Percentiles rank a stretch among this genome's conserved stretches.
Evolutionary conservation across 2,329 filamentous ascomycete species (phyloP).

Genomic region (Aspergillus ochraceus): DNA sequence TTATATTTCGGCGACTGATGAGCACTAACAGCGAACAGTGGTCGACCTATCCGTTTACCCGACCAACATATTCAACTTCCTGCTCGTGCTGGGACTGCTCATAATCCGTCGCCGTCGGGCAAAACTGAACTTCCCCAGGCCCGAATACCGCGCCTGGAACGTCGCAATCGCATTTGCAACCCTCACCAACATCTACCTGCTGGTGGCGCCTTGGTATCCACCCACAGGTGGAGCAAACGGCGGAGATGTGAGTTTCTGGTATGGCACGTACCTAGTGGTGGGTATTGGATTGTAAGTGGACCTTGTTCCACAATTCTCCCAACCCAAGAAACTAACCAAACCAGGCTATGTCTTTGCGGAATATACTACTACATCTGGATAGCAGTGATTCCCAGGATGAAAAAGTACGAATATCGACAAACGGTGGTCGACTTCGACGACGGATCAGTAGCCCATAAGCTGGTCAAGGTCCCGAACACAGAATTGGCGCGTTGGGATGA

Average conservation of each 20-base stretch:
- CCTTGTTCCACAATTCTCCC: neutral
- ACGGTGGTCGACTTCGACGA: constrained; percentile 55
- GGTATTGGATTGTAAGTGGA: constrained; percentile 63
- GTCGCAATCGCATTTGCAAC: constrained; percentile 60
- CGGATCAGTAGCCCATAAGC: constrained; percentile 47
- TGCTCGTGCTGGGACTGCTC: constrained; percentile 59
- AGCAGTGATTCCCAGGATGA: constrained; percentile 53
- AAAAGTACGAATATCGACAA: constrained; percentile 56
- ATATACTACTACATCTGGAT: constrained; percentile 64
- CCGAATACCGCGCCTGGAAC: constrained; percentile 62
- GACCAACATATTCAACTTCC: constrained; percentile 56
- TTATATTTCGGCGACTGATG: neutral
- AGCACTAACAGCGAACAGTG: constrained; percentile 39
- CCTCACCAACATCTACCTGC: constrained; percentile 59
- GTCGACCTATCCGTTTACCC: constrained; percentile 63
- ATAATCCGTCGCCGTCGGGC: constrained; percentile 57
- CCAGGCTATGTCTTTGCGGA: constrained; percentile 53
- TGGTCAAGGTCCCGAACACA: constrained; percentile 55
- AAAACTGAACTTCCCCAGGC: constrained; percentile 48
- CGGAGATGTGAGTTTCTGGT: constrained; percentile 72
- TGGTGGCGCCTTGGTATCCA: constrained; percentile 72
- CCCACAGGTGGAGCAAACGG: constrained; percentile 59
- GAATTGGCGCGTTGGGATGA: constrained; percentile 59
- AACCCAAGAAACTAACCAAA: neutral
- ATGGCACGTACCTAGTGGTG: constrained; percentile 66